phyloP scores from a whole-genome alignment of 179 eudicot genomes.

The Spinacia oleracea region DNA sequence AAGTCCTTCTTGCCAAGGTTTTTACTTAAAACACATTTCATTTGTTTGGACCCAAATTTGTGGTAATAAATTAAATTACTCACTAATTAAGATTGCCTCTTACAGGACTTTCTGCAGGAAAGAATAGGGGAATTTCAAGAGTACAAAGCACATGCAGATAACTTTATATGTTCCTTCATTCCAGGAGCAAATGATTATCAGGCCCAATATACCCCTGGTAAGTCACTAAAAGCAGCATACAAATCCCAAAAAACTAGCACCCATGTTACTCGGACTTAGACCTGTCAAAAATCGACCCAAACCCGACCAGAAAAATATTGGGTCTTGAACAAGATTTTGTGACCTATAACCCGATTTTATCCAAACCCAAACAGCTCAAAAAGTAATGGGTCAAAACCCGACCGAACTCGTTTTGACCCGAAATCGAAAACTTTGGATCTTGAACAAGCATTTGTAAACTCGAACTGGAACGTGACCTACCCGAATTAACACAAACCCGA shows the following conservation, averaged over 20 bases:
- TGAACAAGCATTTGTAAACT: no score
- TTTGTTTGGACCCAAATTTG: neutral
- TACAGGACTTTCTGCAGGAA: constrained; percentile 67
- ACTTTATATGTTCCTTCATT: constrained; percentile 70
- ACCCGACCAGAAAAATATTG: no score
- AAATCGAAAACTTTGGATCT: no score
- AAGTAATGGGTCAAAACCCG: no score
- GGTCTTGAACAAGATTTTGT: no score
- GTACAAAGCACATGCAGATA: constrained; percentile 75
- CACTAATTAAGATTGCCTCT: neutral
- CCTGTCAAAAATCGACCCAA: no score
- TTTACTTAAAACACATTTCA: neutral
- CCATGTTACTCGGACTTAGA: neutral
- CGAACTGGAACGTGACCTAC: no score
- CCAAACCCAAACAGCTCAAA: no score
- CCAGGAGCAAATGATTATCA: constrained; percentile 65
- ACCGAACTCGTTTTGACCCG: no score
- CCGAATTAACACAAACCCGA: no score
- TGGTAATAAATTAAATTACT: neutral
- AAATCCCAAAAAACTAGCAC: neutral
- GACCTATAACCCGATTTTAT: no score
- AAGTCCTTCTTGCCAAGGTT: constrained; percentile 80
- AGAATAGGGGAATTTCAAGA: constrained; percentile 49
- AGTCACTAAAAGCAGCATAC: neutral
- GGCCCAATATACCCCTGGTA: constrained; percentile 83